Conservation (phyloP, 306 rosid species). For the Astragalus membranaceus region DNA sequence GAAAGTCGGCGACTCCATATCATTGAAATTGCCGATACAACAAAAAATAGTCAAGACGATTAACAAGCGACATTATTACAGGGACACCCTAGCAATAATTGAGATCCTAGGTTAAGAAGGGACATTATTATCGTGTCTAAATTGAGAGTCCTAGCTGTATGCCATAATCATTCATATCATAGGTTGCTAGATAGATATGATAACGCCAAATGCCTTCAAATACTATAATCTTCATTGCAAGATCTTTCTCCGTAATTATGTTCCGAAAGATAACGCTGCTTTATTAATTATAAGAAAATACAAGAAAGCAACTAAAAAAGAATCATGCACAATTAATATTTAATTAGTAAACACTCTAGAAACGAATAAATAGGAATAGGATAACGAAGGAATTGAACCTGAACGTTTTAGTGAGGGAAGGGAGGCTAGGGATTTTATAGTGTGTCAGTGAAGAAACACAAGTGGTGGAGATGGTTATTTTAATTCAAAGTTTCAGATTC, state of each 20-base stretch:
- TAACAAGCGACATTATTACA: no score
- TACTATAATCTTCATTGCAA: conserved; percentile 24
- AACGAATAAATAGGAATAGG: background rate
- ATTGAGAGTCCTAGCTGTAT: conserved; percentile 37
- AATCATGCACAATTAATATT: conserved; percentile 11
- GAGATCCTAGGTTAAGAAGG: conserved; percentile 38
- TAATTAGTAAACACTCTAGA: background rate
- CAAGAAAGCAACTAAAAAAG: conserved; percentile 4
- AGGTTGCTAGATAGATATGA: conserved; percentile 35
- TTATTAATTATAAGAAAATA: conserved; percentile 1
- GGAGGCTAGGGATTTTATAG: background rate
- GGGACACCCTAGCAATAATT: conserved; percentile 30
- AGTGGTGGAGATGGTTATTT: conserved; percentile 4
- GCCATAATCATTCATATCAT: conserved; percentile 24
- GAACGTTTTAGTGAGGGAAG: background rate
- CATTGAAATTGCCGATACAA: no score
- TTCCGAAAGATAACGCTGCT: conserved; percentile 7
- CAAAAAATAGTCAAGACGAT: no score
- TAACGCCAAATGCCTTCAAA: conserved; percentile 32
- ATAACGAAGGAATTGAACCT: conserved; percentile 5
- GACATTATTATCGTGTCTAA: conserved; percentile 26
- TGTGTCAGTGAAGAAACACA: background rate
- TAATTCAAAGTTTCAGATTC: conserved; percentile 6
- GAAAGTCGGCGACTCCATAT: no score
- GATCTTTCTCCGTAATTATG: conserved; percentile 21